Evolutionary conservation across 805 yeast genomes (phyloP), one percentile per base, ranked within the genome.

Genomic region (Starmerella etchellsii): DNA sequence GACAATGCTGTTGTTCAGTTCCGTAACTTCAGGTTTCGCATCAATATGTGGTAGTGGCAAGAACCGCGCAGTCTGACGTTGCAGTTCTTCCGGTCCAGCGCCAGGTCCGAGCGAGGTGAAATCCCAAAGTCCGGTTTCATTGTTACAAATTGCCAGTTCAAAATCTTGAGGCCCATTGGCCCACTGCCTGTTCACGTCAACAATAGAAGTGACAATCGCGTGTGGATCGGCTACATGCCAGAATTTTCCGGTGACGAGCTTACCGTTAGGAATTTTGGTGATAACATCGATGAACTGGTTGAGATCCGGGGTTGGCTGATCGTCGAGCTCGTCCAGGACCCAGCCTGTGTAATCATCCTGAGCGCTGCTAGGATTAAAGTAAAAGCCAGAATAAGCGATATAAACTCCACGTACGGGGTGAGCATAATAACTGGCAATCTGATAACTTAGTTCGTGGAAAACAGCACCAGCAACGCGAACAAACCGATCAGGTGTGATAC

Each of bases 101-200:
- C 91, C 77, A 23, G 73, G 64, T 5, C 68, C 73, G 7, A 74
- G 54, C 31, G 66, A 66, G 18, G 59, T 54, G 48, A 66, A 71
- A 47, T 74, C 78, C 79, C 79, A 74, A 21, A 72, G 49, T 16
- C 80, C 79, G 1, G 76, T 66, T 19, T 43, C 50, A 48, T 74
- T 76, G 48, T 75, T 58, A 55, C 85, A 62, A 1, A 65, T 64
- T 2, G 91, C 91, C 36, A 78, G 51, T 50, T 78, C 70, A 58
- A 84, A 79, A 34, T 76, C 68, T 7, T 77, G 69, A 8, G 50
- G 51, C 3, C 51, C 52, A 23, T 37, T 40, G 24, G 42, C 37
- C 95, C 95, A 85, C 61, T 83, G 94, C 49, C 95, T 74, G 54
- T 84, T 94, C 37, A 85, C 70, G 52, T 71, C 74, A 10, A 81